Percentiles rank a stretch among this genome's conserved stretches.
Evolutionary conservation across 1,284 basidiomycete genomes (phyloP).

Genomic region (Cryptococcus sp.): DNA sequence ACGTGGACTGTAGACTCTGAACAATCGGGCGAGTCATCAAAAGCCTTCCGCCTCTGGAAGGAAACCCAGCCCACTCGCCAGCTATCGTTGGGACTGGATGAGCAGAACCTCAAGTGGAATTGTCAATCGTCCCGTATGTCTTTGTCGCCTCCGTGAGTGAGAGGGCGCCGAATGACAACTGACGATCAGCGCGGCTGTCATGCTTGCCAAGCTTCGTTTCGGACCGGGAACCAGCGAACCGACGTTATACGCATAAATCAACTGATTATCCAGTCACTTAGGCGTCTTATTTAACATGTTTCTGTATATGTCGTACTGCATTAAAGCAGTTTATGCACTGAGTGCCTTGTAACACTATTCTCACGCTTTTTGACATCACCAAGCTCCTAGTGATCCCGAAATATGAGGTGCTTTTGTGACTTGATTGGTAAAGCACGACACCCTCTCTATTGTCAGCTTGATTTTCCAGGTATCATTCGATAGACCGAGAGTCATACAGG

Average conservation of each 20-base stretch:
- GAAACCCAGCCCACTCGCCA: neutral
- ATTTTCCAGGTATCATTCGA: no score
- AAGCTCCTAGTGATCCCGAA: no score
- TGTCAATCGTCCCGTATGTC: conserved; percentile 29
- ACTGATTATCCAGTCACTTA: no score
- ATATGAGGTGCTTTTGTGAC: no score
- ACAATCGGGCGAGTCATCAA: conserved; percentile 29
- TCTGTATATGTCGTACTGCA: no score
- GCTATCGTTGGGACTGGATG: conserved; percentile 13
- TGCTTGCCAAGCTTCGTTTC: conserved; percentile 33
- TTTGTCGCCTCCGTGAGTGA: conserved; percentile 14
- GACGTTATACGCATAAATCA: conserved; percentile 22
- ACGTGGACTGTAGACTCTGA: conserved; percentile 61
- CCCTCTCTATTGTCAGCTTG: no score
- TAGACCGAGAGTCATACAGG: neutral
- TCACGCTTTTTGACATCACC: no score
- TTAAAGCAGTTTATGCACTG: no score
- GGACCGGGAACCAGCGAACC: conserved; percentile 21
- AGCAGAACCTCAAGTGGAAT: conserved; percentile 25
- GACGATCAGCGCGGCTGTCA: conserved; percentile 24
- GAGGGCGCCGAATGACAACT: neutral
- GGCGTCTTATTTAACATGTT: no score
- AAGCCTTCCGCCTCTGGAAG: neutral
- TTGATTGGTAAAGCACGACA: no score
- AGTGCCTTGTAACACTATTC: no score